These are phyloP conservation scores for Xylaria palmicola DNA, from an alignment of 495 filamentous ascomycete species.

Conservation along the genomic window DNA sequence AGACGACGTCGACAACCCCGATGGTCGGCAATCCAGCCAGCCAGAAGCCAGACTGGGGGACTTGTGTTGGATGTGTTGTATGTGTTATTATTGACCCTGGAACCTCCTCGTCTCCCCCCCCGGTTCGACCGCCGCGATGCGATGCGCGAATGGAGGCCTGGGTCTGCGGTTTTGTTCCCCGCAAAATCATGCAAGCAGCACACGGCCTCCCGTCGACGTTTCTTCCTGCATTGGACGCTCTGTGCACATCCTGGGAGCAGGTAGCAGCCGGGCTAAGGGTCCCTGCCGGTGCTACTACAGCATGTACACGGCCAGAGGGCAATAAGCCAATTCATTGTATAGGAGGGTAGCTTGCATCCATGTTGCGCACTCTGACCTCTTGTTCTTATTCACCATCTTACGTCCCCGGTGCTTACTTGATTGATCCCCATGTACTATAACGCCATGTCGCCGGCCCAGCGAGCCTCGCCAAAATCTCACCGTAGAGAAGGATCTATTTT, in stretches of 20 bases:
- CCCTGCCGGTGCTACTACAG: slow-evolving; percentile 14
- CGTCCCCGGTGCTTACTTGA: neutral
- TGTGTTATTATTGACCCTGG: slow-evolving; percentile 5
- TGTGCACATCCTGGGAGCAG: neutral
- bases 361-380: neutral
- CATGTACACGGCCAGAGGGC: slow-evolving; percentile 3
- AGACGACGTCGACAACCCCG: slow-evolving; percentile 7
- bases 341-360: slow-evolving; percentile 23
- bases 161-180: slow-evolving; percentile 29
- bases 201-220: slow-evolving; percentile 29
- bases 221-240: slow-evolving; percentile 25
- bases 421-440: neutral
- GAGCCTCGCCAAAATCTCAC: neutral
- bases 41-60: slow-evolving; percentile 5
- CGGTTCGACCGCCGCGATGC: slow-evolving; percentile 5
- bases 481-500: neutral
- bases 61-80: neutral
- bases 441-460: neutral
- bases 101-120: neutral
- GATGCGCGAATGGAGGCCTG: slow-evolving; percentile 6
- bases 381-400: slow-evolving; percentile 9
- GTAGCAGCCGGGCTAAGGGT: slow-evolving; percentile 15
- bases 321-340: slow-evolving; percentile 14
- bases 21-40: slow-evolving; percentile 5
- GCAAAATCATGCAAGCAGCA: slow-evolving; percentile 33